These are phyloP conservation scores for Venturia asperata DNA, from an alignment of 2,329 filamentous ascomycete genomes.

Conservation along the genomic window DNA sequence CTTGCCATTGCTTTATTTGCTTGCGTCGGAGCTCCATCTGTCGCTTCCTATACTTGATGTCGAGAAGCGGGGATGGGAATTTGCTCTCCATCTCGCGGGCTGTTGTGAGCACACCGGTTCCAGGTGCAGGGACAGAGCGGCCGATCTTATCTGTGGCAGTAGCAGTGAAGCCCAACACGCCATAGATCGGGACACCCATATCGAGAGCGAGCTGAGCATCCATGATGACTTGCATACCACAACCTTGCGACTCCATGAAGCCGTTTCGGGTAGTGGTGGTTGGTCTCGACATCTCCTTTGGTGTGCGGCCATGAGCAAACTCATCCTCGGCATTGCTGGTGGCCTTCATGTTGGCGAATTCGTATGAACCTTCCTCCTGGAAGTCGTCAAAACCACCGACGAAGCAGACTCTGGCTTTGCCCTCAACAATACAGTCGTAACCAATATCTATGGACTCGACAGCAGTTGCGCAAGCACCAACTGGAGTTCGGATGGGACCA, in stretches of 20 bases:
- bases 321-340: slow-evolving; percentile 98
- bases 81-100: slow-evolving; percentile 85
- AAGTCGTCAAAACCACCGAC: slow-evolving; percentile 99
- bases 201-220: slow-evolving; percentile 90
- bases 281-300: slow-evolving; percentile 94
- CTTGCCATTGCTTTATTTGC: slow-evolving; percentile 94
- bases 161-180: slow-evolving; percentile 84
- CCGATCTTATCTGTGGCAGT: slow-evolving; percentile 99
- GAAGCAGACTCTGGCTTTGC: slow-evolving; percentile 94
- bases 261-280: slow-evolving; percentile 94
- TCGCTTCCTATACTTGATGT: slow-evolving; percentile 94
- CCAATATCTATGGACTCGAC: slow-evolving; percentile 97
- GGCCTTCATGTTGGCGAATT: slow-evolving; percentile 99
- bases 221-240: slow-evolving; percentile 98
- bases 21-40: slow-evolving; percentile 91
- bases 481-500: slow-evolving; percentile 95
- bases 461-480: slow-evolving; percentile 93
- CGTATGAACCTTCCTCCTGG: slow-evolving; percentile 97
- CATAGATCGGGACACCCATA: slow-evolving; percentile 98
- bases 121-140: slow-evolving; percentile 90
- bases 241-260: slow-evolving; percentile 99
- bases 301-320: slow-evolving; percentile 88
- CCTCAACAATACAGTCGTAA: slow-evolving; percentile 96
- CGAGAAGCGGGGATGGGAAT: slow-evolving; percentile 89
- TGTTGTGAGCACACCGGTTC: slow-evolving; percentile 92